Evolutionary conservation across 2,329 filamentous ascomycete genomes (phyloP).

Genomic region (Botrytis cinerea): DNA sequence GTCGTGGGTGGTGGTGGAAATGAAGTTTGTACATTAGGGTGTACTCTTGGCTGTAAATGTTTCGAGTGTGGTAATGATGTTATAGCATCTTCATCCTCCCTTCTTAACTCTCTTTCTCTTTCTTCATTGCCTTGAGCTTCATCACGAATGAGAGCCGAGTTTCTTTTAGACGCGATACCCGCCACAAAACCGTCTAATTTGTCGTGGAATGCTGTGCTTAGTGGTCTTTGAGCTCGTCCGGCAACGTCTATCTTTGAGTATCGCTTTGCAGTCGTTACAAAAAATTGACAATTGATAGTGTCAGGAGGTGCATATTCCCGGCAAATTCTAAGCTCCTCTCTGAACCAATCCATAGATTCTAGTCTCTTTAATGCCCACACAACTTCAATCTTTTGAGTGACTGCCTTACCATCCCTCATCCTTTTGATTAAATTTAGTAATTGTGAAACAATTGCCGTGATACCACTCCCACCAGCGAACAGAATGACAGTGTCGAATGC

Average conservation of each 20-base stretch:
- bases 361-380: constrained; percentile 92
- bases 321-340: constrained; percentile 89
- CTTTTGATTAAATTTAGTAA: constrained; percentile 92
- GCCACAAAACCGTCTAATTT: constrained; percentile 86
- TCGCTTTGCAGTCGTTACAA: constrained; percentile 75
- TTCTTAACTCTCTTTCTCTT: constrained; percentile 75
- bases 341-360: constrained; percentile 97
- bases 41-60: constrained; percentile 58
- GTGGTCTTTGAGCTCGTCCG: constrained; percentile 59
- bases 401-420: constrained; percentile 91
- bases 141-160: constrained; percentile 78
- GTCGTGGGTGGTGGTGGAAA: constrained; percentile 40
- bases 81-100: constrained; percentile 82
- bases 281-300: constrained; percentile 91
- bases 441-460: constrained; percentile 90
- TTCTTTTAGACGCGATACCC: constrained; percentile 81
- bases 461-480: constrained; percentile 90
- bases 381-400: constrained; percentile 86
- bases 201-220: constrained; percentile 79
- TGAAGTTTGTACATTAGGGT: constrained; percentile 37
- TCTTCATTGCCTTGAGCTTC: constrained; percentile 78
- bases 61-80: constrained; percentile 74
- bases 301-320: constrained; percentile 85
- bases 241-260: constrained; percentile 35
- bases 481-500: constrained; percentile 93